phyloP scores from a whole-genome alignment of 2,329 filamentous ascomycete species.

The Hypoxylon sp. region DNA sequence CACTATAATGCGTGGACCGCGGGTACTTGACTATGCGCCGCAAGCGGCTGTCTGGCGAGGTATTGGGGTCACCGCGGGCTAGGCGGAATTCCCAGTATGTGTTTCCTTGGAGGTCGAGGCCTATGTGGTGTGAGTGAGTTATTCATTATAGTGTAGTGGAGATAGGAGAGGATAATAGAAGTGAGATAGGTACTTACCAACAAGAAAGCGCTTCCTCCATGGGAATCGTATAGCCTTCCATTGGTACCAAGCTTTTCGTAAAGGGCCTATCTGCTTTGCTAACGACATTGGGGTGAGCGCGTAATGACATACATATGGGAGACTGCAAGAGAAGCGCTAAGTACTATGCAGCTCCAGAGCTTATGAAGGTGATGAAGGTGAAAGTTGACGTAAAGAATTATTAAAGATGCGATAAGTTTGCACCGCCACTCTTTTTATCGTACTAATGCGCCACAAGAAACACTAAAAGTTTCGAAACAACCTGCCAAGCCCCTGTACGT shows the following conservation, averaged over 20 bases:
- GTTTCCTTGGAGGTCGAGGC: constrained; percentile 75
- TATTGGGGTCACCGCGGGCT: constrained; percentile 55
- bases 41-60: constrained; percentile 60
- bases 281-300: constrained; percentile 34
- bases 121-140: constrained; percentile 55
- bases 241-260: constrained; percentile 66
- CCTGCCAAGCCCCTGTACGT: background rate
- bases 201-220: constrained; percentile 74
- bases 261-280: constrained; percentile 56
- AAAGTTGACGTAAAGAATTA: constrained; percentile 42
- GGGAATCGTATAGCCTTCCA: constrained; percentile 75
- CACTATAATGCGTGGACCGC: constrained; percentile 66
- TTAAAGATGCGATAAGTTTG: constrained; percentile 24
- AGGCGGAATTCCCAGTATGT: constrained; percentile 79
- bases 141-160: background rate
- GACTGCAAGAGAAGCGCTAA: background rate
- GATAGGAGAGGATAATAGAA: constrained; percentile 13
- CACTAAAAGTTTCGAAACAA: background rate
- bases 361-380: too few relatives aligned
- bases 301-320: constrained; percentile 4
- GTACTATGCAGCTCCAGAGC: too few relatives aligned
- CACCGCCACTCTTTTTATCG: constrained; percentile 25
- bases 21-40: constrained; percentile 75
- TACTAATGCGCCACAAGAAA: constrained; percentile 3
- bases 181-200: constrained; percentile 63